Evolutionary conservation across 441 rosid genomes (phyloP).

Genomic region (Populus trichocarpa): DNA sequence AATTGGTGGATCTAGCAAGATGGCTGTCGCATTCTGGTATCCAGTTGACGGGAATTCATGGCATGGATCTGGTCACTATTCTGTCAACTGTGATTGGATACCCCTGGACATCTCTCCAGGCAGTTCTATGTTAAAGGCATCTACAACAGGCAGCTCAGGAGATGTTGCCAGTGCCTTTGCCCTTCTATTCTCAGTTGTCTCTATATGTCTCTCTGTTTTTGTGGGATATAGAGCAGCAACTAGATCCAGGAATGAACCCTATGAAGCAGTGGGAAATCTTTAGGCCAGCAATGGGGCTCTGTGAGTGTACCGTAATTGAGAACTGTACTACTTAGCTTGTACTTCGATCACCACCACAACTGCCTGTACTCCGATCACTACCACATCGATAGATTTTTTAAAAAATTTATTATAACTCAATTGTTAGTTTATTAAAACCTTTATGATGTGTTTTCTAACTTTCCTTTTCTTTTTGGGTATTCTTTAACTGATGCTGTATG

Average conservation of each 20-base stretch:
- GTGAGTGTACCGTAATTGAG: constrained; percentile 25
- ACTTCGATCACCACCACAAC: constrained; percentile 14
- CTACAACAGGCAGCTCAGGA: constrained; percentile 41
- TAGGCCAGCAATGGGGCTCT: constrained; percentile 23
- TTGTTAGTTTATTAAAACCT: constrained; percentile 18
- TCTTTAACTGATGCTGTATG: not conserved
- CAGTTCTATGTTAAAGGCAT: constrained; percentile 28
- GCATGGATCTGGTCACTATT: constrained; percentile 83
- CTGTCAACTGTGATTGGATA: constrained; percentile 78
- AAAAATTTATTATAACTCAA: constrained; percentile 2
- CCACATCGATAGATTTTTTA: constrained; percentile 14
- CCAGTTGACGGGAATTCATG: constrained; percentile 75
- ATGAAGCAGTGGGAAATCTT: constrained; percentile 48
- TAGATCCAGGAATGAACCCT: constrained; percentile 32
- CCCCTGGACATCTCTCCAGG: constrained; percentile 56
- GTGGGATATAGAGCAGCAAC: constrained; percentile 39
- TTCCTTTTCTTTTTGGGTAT: not conserved
- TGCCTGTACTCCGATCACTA: too few relatives aligned
- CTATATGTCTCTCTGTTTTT: constrained; percentile 58
- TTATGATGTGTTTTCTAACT: not conserved
- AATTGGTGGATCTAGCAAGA: constrained; percentile 61
- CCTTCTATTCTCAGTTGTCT: constrained; percentile 53
- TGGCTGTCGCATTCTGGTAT: constrained; percentile 95
- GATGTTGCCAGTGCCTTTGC: constrained; percentile 55
- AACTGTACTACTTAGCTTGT: constrained; percentile 38